Evolutionary conservation across 2,329 filamentous ascomycete species (phyloP).

Genomic region (Penicillium griseofulvum): DNA sequence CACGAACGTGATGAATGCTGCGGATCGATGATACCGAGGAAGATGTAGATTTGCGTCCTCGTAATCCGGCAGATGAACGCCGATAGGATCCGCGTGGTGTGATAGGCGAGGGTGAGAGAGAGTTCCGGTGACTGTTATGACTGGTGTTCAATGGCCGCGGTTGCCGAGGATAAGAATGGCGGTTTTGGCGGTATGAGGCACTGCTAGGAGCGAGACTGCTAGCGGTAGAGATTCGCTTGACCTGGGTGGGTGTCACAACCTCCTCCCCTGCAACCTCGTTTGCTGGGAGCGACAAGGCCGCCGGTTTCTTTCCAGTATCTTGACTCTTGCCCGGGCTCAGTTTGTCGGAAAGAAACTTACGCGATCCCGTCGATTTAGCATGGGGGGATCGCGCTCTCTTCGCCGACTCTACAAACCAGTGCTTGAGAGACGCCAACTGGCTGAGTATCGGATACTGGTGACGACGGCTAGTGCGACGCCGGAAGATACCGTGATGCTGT

Average conservation of each 20-base stretch:
- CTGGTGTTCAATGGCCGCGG: slow-evolving; percentile 37
- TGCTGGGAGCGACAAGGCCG: slow-evolving; percentile 21
- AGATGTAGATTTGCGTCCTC: slow-evolving; percentile 91
- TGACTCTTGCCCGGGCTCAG: slow-evolving; percentile 40
- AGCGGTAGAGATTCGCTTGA: slow-evolving; percentile 41
- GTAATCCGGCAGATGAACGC: slow-evolving; percentile 75
- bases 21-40: slow-evolving; percentile 92
- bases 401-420: slow-evolving; percentile 69
- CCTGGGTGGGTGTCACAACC: slow-evolving; percentile 37
- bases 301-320: slow-evolving; percentile 31
- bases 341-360: slow-evolving; percentile 41
- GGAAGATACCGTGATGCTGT: slow-evolving; percentile 55
- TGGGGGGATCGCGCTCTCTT: slow-evolving; percentile 61
- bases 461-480: slow-evolving; percentile 54
- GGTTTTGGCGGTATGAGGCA: slow-evolving; percentile 42
- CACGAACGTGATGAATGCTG: slow-evolving; percentile 83
- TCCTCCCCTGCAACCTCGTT: slow-evolving; percentile 24
- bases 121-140: slow-evolving; percentile 58
- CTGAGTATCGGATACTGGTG: slow-evolving; percentile 64
- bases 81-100: slow-evolving; percentile 86
- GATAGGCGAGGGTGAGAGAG: slow-evolving; percentile 78
- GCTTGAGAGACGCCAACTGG: slow-evolving; percentile 66
- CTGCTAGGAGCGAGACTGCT: slow-evolving; percentile 45
- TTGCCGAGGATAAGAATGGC: slow-evolving; percentile 42
- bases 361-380: slow-evolving; percentile 33